Percentiles rank a stretch among this genome's conserved stretches.
phyloP scores from a whole-genome alignment of 257 asterid species.

The Solanum rostratum region DNA sequence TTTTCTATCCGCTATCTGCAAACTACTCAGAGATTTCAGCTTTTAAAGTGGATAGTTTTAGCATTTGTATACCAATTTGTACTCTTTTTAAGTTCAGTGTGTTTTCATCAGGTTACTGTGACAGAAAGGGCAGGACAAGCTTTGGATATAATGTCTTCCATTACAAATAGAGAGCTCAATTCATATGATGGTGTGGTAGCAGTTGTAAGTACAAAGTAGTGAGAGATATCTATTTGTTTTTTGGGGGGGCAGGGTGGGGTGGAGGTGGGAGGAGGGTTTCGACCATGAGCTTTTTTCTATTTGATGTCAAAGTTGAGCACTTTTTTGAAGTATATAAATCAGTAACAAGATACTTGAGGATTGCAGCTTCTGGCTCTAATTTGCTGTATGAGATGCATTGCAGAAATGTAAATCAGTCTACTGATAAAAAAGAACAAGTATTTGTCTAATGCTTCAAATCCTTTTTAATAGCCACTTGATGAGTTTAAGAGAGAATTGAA shows the following conservation, averaged over 20 bases:
- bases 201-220: conserved; percentile 55
- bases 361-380: not conserved
- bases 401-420: not conserved
- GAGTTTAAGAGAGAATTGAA: not conserved
- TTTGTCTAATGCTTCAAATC: not conserved
- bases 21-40: not conserved
- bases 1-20: not conserved
- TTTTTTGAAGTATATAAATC: not conserved
- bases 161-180: conserved; percentile 53
- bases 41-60: not conserved
- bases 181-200: conserved; percentile 80
- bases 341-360: not conserved
- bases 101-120: conserved; percentile 52
- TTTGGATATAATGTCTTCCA: conserved; percentile 59
- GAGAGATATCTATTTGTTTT: not conserved
- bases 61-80: not conserved
- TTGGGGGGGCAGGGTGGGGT: not conserved
- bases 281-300: not conserved
- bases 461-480: not conserved
- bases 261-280: not conserved
- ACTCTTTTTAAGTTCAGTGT: not conserved
- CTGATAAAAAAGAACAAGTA: not conserved
- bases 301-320: not conserved
- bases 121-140: conserved; percentile 94
- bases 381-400: not conserved